Evolutionary conservation across 1,284 basidiomycete genomes (phyloP), one percentile per base, ranked within the genome.

Genomic region (Mycena citricolor): DNA sequence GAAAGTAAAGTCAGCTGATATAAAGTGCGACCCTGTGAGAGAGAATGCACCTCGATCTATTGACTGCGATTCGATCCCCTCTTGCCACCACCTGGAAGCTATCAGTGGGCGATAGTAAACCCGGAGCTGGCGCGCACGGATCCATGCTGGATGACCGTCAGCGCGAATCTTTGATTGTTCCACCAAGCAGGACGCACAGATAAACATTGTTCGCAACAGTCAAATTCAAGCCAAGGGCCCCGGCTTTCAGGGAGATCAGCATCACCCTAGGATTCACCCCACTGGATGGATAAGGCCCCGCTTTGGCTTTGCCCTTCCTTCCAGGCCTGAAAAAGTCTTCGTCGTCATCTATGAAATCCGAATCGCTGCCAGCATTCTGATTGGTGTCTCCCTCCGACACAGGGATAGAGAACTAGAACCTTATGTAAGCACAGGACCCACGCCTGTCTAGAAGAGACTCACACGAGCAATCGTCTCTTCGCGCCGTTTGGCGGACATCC

Each of bases 141-240:
- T 94, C 91, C 80, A 90, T 90, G 36, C 85, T 87, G 49, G 25
- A 28, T 29, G 14, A 31, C 38, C 35, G 5, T 42, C 14, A 36
- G 59, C 21, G 47, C 44, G 42, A 11, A 47, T 16, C 12, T 39
- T 29, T 31, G n/a, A 23, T 16, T 36, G 14, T 16, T 21, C 16
- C 23, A 30, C 30, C 37, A 28, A 13, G 19, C 22, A 44, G 33
- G 4, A 74, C 86, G 71, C 55, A 91, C 81, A 94, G 64, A 59
- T 88, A 91, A 1, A 94, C 88, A 60, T 93, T 90, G 58, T 91
- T 93, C 1, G 92, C 92, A 12, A 89, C 87, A 1, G 91, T 94
- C 49, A 94, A 65, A 61, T 94, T 94, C 42, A 94, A 68, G 4
- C 91, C 92, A 19, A 94, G 74, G 2, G 92, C 90, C 23, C 86